These are phyloP conservation scores for Rhytidiadelphus loreus DNA, from an alignment of 225 moss, liverwort and hornwort species.

Conservation along the genomic window DNA sequence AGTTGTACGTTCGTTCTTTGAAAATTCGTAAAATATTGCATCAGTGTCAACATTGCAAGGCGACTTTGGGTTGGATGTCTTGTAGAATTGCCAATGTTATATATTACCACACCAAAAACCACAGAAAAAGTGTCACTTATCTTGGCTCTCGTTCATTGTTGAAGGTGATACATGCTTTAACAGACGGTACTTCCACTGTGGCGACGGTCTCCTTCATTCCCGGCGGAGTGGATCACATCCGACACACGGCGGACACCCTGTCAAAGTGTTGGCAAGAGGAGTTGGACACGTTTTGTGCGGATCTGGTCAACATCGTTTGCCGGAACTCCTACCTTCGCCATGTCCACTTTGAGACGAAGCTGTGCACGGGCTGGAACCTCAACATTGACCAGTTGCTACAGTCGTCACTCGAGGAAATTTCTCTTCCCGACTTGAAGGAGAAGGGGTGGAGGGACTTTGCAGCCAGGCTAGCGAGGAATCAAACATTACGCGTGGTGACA, in stretches of 20 bases:
- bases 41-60: neutral
- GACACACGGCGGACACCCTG: neutral
- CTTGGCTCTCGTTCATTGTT: neutral
- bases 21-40: neutral
- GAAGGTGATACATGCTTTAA: neutral
- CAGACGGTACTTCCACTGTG: neutral
- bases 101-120: neutral
- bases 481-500: conserved; percentile 1
- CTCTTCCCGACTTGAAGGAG: conserved; percentile 9
- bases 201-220: conserved; percentile 25
- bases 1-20: neutral
- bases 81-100: too few relatives aligned
- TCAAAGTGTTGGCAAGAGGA: conserved; percentile 7
- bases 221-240: conserved; percentile 1
- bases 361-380: conserved; percentile 1
- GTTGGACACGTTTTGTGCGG: conserved; percentile 5
- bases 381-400: neutral
- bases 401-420: conserved; percentile 17
- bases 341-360: conserved; percentile 9
- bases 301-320: neutral
- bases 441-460: conserved; percentile 17
- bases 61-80: neutral
- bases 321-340: neutral
- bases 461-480: neutral
- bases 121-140: neutral